Percentiles rank a stretch among this genome's conserved stretches.
These are phyloP conservation scores for Carpinus fangiana DNA, from an alignment of 306 rosid genomes.

Conservation along the genomic window DNA sequence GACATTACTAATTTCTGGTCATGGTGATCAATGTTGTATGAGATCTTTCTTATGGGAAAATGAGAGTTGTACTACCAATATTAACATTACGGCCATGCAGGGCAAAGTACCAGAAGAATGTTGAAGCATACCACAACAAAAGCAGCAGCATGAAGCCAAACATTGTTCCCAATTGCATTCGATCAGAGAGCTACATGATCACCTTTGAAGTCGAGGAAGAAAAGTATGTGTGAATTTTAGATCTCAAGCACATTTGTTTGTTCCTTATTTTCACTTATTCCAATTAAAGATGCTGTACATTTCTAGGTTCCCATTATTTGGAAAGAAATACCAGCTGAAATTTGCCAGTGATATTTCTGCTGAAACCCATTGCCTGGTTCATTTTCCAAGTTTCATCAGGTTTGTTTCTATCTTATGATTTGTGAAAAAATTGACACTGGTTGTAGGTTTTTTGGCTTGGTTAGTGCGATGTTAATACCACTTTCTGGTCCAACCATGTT, in stretches of 20 bases:
- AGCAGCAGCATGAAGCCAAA: conserved; percentile 87
- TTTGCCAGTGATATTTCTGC: conserved; percentile 71
- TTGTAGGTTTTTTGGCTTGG: conserved; percentile 20
- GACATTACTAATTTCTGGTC: conserved; percentile 6
- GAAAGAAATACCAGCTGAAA: conserved; percentile 91
- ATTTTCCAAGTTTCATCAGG: conserved; percentile 97
- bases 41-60: conserved; percentile 9
- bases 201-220: conserved; percentile 98
- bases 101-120: conserved; percentile 99
- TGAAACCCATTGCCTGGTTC: conserved; percentile 92
- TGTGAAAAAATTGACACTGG: conserved; percentile 23
- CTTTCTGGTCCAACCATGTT: conserved; percentile 7
- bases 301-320: conserved; percentile 92
- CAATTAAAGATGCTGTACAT: conserved; percentile 23
- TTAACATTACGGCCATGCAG: conserved; percentile 40
- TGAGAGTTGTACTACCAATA: background rate
- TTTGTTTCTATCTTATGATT: conserved; percentile 31
- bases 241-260: conserved; percentile 18
- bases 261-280: conserved; percentile 13
- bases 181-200: conserved; percentile 94
- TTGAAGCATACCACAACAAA: conserved; percentile 94
- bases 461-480: conserved; percentile 11
- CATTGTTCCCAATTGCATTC: conserved; percentile 96
- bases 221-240: conserved; percentile 53
- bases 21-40: conserved; percentile 15